Percentiles rank a stretch among this genome's conserved stretches.
Evolutionary conservation across 1,284 basidiomycete genomes (phyloP).

Genomic region (Rhodotorula sp.): DNA sequence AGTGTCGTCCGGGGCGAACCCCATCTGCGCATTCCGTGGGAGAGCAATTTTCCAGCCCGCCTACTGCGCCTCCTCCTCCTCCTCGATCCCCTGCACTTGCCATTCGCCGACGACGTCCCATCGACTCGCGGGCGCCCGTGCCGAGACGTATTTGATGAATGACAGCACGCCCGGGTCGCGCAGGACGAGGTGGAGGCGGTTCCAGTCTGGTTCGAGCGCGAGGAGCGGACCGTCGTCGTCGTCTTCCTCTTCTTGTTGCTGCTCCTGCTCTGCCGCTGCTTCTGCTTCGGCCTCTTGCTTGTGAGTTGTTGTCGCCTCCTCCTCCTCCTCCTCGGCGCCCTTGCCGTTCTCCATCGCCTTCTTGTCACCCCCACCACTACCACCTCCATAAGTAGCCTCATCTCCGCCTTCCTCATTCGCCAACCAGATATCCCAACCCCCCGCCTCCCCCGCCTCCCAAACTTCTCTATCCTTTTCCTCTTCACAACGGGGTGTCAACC

Average conservation of each 20-base stretch:
- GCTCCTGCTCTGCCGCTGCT: conserved; percentile 49
- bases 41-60: not conserved
- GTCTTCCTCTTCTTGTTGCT: conserved; percentile 18
- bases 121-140: conserved; percentile 75
- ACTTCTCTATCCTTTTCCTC: conserved; percentile 44
- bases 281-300: conserved; percentile 35
- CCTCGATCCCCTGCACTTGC: conserved; percentile 61
- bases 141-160: conserved; percentile 91
- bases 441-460: conserved; percentile 52
- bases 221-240: conserved; percentile 77
- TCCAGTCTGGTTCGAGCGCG: conserved; percentile 86
- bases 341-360: no score
- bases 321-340: conserved; percentile 12
- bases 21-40: not conserved
- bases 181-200: conserved; percentile 82
- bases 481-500: conserved; percentile 72
- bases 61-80: conserved; percentile 28
- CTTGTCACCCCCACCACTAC: conserved; percentile 9
- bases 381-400: conserved; percentile 36
- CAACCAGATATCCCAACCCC: conserved; percentile 38
- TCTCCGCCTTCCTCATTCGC: conserved; percentile 46
- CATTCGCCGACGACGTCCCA: conserved; percentile 90
- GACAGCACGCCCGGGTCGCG: conserved; percentile 90
- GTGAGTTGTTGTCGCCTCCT: not conserved
- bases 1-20: not conserved